Evolutionary conservation across 345 rosid species (phyloP), one percentile per base, ranked within the genome.

Genomic region (Hypericum androsaemum): DNA sequence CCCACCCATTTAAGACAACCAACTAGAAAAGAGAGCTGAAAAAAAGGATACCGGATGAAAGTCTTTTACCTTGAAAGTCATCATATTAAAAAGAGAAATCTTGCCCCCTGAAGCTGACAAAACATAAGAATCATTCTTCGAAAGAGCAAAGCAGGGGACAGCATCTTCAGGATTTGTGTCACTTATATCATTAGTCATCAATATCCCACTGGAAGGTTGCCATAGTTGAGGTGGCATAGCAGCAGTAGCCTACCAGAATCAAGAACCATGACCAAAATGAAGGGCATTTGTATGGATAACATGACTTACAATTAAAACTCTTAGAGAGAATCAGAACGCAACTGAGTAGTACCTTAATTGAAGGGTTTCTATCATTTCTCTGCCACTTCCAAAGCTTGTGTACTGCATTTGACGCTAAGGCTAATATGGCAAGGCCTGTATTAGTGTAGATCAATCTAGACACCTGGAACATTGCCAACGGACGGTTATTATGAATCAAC

Each of bases 321-420:
- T 17, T 13, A 13, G 45, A 53, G 39, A 11, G 40, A 8, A 7
- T 49, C 8, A 13, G 48, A 16, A 51, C 10, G 12, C 32, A 44
- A 43, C 17, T 7, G 2, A 43, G 32, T 14, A 38, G 41, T 65
- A 84, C 95, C 89, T 76, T 79, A 44, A 63, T 77, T 13, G 59
- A 56, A 42, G 11, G 6, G 60, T 77, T 77, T 7, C 75, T 66
- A 17, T 82, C 90, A 71, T 64, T 80, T 65, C 67, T 66, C 59
- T 66, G 82, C 97, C 97, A 88, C 65, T 88, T 82, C 95, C 97
- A 84, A 43, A 84, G 79, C 76, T 80, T 82, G 69, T 84, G 95
- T 12, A 79, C 84, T 10, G 95, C 97, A 73, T 84, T 88, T 58
- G 88, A 80, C 39, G 85, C 76, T 69, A 88, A 78, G 41, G 89